Base-by-base conservation (phyloP, 2,329 filamentous ascomycete genomes). In the Claviceps sp. region DNA sequence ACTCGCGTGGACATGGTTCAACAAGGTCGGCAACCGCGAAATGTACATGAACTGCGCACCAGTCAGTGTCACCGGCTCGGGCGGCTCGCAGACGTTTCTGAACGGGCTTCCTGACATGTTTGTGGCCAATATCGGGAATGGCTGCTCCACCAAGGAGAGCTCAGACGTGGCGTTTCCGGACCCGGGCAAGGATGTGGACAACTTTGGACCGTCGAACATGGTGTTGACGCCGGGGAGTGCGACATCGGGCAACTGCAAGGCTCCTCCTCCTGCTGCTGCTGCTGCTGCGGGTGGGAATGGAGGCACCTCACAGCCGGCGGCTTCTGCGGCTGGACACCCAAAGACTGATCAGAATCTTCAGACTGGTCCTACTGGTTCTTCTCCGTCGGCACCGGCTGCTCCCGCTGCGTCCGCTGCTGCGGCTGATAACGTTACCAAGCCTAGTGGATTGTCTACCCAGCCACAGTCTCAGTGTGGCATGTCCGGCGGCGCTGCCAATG, bases 21-120 rank as follows among this genome's bases (percentile, higher is more conserved):
- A 97, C 73, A 85, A 85, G 54, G 63, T 95, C 10, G 93, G 93
- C 2, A 95, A 95, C 72, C 84, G 90, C 1, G 93, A 97, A 65
- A 89, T 95, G 77, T 96, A 97, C 76, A 95, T 95, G 89, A 94
- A 95, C 76, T 98, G 91, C 60, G 88, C 85, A 0, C 81, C 87
- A 0, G 67, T 95, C 47, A 77, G 74, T 0, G 74, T 97, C 24
- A 79, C 78, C 0, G 78, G 78, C 8, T 57, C 56, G 0, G 69
- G 68, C 0, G 77, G 77, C 50, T 66, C 68, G 44, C 60, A 80
- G 52, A 66, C 72, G 1, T 78, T 78, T 57, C 77, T 84, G 56
- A 64, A 78, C 41, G 65, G 69, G 0, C 82, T 94, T 81, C 86
- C 87, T 0, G 68, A 78, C 30, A 78, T 89, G 68, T 87, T 88